Evolutionary conservation across 2,329 filamentous ascomycete genomes (phyloP), one percentile per base, ranked within the genome.

Genomic region (Thermothelomyces thermophilus): DNA sequence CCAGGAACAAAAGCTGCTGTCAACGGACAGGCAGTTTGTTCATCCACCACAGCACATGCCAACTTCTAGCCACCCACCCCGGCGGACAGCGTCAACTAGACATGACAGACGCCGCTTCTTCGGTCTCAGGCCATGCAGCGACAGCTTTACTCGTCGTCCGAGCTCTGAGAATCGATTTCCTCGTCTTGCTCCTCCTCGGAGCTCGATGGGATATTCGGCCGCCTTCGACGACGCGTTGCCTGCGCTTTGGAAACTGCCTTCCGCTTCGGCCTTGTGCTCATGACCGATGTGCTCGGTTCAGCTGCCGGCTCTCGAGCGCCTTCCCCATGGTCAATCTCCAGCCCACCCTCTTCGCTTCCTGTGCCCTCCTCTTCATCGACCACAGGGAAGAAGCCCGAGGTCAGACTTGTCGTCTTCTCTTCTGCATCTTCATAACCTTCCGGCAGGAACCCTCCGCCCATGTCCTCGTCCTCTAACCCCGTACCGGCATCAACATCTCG

Each of bases 381-480:
- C 0, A 69, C 68, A 0, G 74, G 71, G 42, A 79, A 79, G 56
- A 75, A 79, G 6, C 66, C 69, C 1, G 73, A 76, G 1, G 65
- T 69, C 3, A 66, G 59, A 3, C 62, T 59, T 4, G 56, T 52
- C 7, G 52, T 48, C 13, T 45, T 55, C 33, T 67, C 66, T 2
- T 64, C 66, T 5, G 67, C 66, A 13, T 71, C 72, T 24, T 79
- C 73, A 43, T 72, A 76, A 1, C 74, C 77, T 50, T 80, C 77
- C 0, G 75, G 79, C 8, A 84, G 62, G 57, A 84, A 84, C 0
- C 81, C 82, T 0, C 82, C 82, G 0, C 72, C 80, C 70, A 74
- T 74, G 5, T 46, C 43, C 9, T 78, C 74, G 51, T 76, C 75
- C 8, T 75, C 70, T 2, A 66, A 52, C 57, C 48, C 22, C 53